Evolutionary conservation across 192 early-diverging fungal genomes (phyloP), one percentile per base, ranked within the genome.

Genomic region (Glomus cerebriforme): DNA sequence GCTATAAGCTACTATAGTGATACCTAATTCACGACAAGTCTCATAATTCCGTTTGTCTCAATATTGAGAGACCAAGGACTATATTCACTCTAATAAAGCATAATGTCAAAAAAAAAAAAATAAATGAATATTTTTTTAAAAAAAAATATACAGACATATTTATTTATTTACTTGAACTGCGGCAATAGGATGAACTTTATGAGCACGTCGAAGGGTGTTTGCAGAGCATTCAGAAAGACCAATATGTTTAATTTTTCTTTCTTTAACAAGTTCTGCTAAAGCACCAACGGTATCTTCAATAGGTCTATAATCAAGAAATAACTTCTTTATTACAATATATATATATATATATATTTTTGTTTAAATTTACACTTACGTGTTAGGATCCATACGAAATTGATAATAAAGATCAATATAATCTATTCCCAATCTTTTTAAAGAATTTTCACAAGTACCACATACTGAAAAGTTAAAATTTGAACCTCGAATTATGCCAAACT

Each of bases 1-100:
- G 4, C 92, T 91, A 69, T 93, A 91, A 1, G 95, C 92, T 27
- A 96, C 83, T 15, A 93, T 79, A 19, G 87, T 91, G 63, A 95
- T 85, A 45, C 92, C 91, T 5, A 94, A 86, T 77, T 93, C 91
- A 65, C 91, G 88, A 81, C 93, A 94, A n/a, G 91, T 81, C 34
- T 90, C 26, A 93, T 87, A 29, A 94, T 76, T 1, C 90, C 93
- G 54, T 92, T 87, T 8, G 81, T 87, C 81, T 67, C 93, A 90
- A 67, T 67, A 67, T 67, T 26, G 31, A 67, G 65, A 67, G 65
- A 9, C 65, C 65, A 67, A 31, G 65, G 64, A 15, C 65, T 67
- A 67, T 67, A 67, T 67, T 67, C 65, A 24, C 24, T 1, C 65
- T 67, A 31, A 26, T n/a, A n/a, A n/a, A n/a, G n/a, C n/a, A n/a